Percentiles rank a stretch among this genome's conserved stretches.
Evolutionary conservation across 768 basidiomycete species (phyloP).

Genomic region (Leccinum disarticulatum): DNA sequence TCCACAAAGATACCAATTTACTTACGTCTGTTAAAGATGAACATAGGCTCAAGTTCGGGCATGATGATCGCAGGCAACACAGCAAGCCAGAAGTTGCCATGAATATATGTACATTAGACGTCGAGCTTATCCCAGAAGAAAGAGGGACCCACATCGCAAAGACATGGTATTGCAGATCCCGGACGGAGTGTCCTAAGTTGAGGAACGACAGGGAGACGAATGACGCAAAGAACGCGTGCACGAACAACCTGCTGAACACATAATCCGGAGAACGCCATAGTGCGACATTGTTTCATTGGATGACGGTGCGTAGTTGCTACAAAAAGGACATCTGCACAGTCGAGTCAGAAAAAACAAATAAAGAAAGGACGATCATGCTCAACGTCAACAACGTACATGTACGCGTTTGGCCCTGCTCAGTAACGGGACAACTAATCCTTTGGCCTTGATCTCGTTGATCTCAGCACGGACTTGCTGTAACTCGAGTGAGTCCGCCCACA

Average conservation of each 20-base stretch:
- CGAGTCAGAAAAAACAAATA: background rate
- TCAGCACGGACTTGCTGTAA: slow-evolving; percentile 40
- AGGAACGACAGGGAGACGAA: slow-evolving; percentile 80
- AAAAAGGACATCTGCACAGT: slow-evolving; percentile 60
- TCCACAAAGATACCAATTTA: slow-evolving; percentile 26
- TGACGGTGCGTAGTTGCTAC: slow-evolving; percentile 71
- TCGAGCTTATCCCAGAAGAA: background rate
- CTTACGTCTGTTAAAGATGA: slow-evolving; percentile 65
- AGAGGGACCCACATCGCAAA: slow-evolving; percentile 63
- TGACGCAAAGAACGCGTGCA: slow-evolving; percentile 67
- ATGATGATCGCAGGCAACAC: slow-evolving; percentile 76
- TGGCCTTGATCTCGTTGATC: slow-evolving; percentile 47
- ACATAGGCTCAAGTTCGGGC: slow-evolving; percentile 70
- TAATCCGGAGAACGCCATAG: slow-evolving; percentile 87
- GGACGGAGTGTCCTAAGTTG: slow-evolving; percentile 59
- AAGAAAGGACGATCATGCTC: background rate
- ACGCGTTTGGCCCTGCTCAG: slow-evolving; percentile 40
- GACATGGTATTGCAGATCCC: slow-evolving; percentile 76
- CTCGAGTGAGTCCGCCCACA: slow-evolving; percentile 79
- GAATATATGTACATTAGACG: background rate
- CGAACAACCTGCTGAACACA: slow-evolving; percentile 79
- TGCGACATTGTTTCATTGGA: slow-evolving; percentile 62
- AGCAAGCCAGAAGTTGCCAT: slow-evolving; percentile 59
- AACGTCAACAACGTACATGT: slow-evolving; percentile 42
- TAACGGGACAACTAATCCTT: slow-evolving; percentile 44